Base-by-base conservation (phyloP, 1,284 basidiomycete species). In the Puccinia horiana region DNA sequence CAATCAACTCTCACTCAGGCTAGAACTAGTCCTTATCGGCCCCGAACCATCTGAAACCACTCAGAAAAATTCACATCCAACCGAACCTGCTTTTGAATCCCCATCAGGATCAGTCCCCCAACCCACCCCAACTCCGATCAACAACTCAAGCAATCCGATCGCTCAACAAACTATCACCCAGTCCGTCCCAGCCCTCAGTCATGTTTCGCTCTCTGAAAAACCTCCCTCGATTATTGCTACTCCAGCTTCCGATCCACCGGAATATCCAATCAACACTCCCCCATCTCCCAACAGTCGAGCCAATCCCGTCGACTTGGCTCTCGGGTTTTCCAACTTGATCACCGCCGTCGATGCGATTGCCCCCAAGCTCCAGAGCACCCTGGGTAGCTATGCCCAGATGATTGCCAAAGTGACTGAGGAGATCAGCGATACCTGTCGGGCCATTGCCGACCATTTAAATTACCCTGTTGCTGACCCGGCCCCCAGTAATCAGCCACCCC, bases 351-450 rank as follows among this genome's bases (percentile, higher is more conserved):
- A 47, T 49, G 40, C 44, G 14, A 47, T 72, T 12, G 69, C 69
- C 29, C 69, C 69, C 23, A 47, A 72, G 69, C 69, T 72, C 9
- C 69, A 72, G 14, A 18, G 49, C 32, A 49, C 69, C 20, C 69
- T 72, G 20, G 69, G 69, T n/a, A n/a, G 69, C 49, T 72, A 54
- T 37, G 69, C 49, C 16, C 69, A 72, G 69, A 29, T 49, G 49
- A 54, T 72, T 8, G 44, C 37, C 32, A 12, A 72, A 32, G 69
- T 72, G 44, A 37, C 44, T 23, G 49, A 54, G 26, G 42, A 72
- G 44, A 42, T 72, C 18, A 72, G 49, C 69, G 49, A 72, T 72
- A 72, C 69, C 44, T 72, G 69, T 44, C 69, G 44, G 5, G 44
- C 49, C 26, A 54, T 72, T 49, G 42, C 69, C 29, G 37, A 32